These are phyloP conservation scores for Hura crepitans DNA, from an alignment of 441 rosid genomes.

Conservation along the genomic window DNA sequence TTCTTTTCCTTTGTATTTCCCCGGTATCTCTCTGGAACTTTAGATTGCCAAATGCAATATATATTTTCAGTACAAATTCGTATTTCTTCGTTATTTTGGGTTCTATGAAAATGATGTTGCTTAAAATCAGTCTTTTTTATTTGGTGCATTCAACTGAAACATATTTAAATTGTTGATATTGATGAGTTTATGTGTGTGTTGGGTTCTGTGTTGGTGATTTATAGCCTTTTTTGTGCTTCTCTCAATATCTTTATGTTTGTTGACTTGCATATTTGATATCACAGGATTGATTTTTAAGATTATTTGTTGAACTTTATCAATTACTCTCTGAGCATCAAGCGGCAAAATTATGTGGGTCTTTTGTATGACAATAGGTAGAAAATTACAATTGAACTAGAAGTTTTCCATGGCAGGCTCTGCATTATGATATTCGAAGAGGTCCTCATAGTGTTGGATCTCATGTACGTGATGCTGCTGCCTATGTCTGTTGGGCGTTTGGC, in stretches of 20 bases:
- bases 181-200: not conserved
- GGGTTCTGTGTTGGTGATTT: conserved; percentile 9
- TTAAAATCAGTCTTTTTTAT: not conserved
- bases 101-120: not conserved
- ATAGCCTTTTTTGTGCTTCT: not conserved
- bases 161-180: not conserved
- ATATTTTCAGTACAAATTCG: too few relatives aligned
- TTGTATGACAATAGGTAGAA: not conserved
- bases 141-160: not conserved
- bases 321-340: not conserved
- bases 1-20: not conserved
- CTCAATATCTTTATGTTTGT: not conserved
- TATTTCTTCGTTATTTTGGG: not conserved
- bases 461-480: conserved; percentile 99
- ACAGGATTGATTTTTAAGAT: not conserved
- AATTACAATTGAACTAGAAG: conserved; percentile 15
- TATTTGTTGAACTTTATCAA: not conserved
- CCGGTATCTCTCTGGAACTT: not conserved
- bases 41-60: too few relatives aligned
- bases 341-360: not conserved
- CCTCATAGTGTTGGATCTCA: conserved; percentile 99
- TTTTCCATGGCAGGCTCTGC: conserved; percentile 63
- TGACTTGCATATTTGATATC: not conserved
- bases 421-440: conserved; percentile 95
- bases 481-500: conserved; percentile 99